Base-by-base conservation (phyloP, 148 eudicot genomes). In the Cornus suecica region DNA sequence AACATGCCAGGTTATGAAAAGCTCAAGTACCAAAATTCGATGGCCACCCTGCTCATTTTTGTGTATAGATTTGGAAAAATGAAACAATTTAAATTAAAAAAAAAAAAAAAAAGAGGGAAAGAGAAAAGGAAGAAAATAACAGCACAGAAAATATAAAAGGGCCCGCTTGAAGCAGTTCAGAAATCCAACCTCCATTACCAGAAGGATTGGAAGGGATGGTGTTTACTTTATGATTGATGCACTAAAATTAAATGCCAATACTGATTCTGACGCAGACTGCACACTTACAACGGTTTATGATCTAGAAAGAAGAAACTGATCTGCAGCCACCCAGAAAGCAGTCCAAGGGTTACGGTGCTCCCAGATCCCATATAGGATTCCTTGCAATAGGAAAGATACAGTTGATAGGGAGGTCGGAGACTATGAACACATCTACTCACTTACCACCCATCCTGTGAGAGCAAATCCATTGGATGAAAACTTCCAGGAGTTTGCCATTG, bases 101-200 rank as follows among this genome's bases (percentile, higher is more conserved):
- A 15, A 34, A 34, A 42, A 73, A 62, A 66, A 16, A 60, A 72
- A 76, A 70, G 54, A 16, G 54, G 15, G 9, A 23, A 6, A 71
- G n/a, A n/a, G 71, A 14, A 51, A 34, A 41, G 73, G 66, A 65
- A 15, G 58, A 72, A 75, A 70, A 45, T 65, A 80, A 75, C 63
- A 63, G 77, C 75, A 81, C 73, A 75, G 80, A 84, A 72, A 79
- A 81, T 48, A 48, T 2, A 75, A 78, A 71, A 79, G 82, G 82
- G 72, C 56, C 71, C 54, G 80, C 82, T 78, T 83, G 76, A 76
- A 74, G 65, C 30, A 14, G 85, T 85, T 82, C 73, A 82, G 79
- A 82, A 74, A 75, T 78, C 80, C 87, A 83, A 75, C 81, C 86
- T 70, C 76, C 83, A 62, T 29, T 45, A 72, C 77, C 56, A 76